These are phyloP conservation scores for Endotrypanum monterogeii DNA, from an alignment of 208 protist genomes.

Conservation along the genomic window DNA sequence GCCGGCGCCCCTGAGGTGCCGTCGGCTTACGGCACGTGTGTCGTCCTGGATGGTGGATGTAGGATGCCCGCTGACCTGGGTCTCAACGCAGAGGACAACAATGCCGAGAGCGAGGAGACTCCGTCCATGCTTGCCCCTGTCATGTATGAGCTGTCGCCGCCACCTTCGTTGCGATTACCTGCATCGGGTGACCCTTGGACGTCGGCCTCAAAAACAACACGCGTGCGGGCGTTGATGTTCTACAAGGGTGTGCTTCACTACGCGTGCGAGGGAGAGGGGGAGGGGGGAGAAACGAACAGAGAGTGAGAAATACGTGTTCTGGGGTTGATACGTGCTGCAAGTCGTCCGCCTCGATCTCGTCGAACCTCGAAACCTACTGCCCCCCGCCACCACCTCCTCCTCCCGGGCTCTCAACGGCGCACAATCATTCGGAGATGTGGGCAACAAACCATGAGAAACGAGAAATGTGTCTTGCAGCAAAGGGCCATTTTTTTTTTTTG, in stretches of 20 bases:
- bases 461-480: too few relatives aligned
- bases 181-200: neutral
- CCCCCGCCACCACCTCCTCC: too few relatives aligned
- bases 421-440: too few relatives aligned
- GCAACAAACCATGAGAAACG: too few relatives aligned
- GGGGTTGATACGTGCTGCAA: too few relatives aligned
- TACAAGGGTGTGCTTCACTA: slow-evolving; percentile 7
- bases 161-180: slow-evolving; percentile 3
- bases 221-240: slow-evolving; percentile 11
- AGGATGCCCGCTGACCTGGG: neutral
- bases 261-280: slow-evolving; percentile 2
- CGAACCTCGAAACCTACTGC: too few relatives aligned
- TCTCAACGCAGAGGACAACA: neutral
- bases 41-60: slow-evolving; percentile 7
- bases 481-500: too few relatives aligned
- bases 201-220: neutral
- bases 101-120: neutral
- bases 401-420: too few relatives aligned
- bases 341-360: too few relatives aligned
- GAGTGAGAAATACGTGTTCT: too few relatives aligned
- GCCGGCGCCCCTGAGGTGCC: neutral
- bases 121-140: neutral
- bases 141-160: slow-evolving; percentile 14
- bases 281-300: neutral
- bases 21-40: neutral